phyloP scores from a whole-genome alignment of 805 yeast species.

The Zygosaccharomyces gambellarensis region DNA sequence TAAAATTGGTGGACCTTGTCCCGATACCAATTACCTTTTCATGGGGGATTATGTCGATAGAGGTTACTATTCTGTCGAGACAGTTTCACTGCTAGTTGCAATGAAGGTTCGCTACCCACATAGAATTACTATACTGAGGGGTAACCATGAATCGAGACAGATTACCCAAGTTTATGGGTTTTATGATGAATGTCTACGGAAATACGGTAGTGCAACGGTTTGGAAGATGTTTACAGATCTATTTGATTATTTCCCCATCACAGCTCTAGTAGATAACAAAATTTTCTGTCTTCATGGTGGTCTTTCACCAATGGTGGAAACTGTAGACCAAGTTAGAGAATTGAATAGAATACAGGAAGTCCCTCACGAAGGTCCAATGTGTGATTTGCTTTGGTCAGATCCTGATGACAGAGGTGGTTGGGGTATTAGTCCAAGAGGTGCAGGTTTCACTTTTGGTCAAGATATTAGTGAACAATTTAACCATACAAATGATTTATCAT shows the following conservation, averaged over 20 bases:
- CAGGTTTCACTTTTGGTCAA: slow-evolving; percentile 96
- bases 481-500: slow-evolving; percentile 76
- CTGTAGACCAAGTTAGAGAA: slow-evolving; percentile 87
- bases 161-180: slow-evolving; percentile 95
- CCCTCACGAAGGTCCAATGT: slow-evolving; percentile 97
- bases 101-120: slow-evolving; percentile 90
- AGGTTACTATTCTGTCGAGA: slow-evolving; percentile 83
- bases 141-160: slow-evolving; percentile 93
- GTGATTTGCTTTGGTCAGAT: slow-evolving; percentile 94
- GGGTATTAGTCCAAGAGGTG: slow-evolving; percentile 98
- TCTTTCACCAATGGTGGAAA: slow-evolving; percentile 88
- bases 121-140: slow-evolving; percentile 87
- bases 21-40: slow-evolving; percentile 82
- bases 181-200: slow-evolving; percentile 90
- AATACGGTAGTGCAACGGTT: slow-evolving; percentile 86
- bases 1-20: slow-evolving; percentile 91
- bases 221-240: slow-evolving; percentile 91
- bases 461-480: slow-evolving; percentile 92
- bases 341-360: slow-evolving; percentile 91
- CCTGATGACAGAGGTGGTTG: slow-evolving; percentile 98
- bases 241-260: slow-evolving; percentile 88
- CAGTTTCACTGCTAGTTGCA: slow-evolving; percentile 81
- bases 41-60: slow-evolving; percentile 89
- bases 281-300: slow-evolving; percentile 95
- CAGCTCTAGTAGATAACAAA: slow-evolving; percentile 86